These are phyloP conservation scores for Rhizopogon sp. DNA, from an alignment of 768 basidiomycete species.

Conservation along the genomic window DNA sequence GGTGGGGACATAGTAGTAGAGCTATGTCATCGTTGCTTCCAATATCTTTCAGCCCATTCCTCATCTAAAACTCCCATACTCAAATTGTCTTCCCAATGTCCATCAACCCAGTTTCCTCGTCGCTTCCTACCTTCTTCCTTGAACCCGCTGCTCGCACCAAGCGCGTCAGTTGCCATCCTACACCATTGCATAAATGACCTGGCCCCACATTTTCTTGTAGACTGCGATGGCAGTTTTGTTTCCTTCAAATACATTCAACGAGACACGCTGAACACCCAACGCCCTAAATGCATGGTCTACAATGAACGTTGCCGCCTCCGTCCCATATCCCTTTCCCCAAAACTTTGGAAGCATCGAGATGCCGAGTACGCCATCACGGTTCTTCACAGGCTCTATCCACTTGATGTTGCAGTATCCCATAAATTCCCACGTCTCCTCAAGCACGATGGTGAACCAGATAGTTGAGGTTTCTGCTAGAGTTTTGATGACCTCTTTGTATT, in stretches of 20 bases:
- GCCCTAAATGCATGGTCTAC: constrained; percentile 17
- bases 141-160: constrained; percentile 22
- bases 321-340: constrained; percentile 22
- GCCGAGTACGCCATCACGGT: constrained; percentile 21
- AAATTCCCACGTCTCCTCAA: constrained; percentile 14
- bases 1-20: neutral
- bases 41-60: constrained; percentile 20
- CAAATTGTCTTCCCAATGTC: constrained; percentile 27
- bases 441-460: constrained; percentile 18
- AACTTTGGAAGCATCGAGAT: constrained; percentile 18
- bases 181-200: neutral
- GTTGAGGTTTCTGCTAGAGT: constrained; percentile 6
- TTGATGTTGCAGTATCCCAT: constrained; percentile 16
- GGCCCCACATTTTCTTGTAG: constrained; percentile 27
- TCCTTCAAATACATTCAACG: constrained; percentile 15
- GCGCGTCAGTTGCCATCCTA: neutral
- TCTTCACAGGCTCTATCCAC: constrained; percentile 16
- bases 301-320: constrained; percentile 11
- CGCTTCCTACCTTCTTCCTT: constrained; percentile 27
- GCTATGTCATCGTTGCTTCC: neutral
- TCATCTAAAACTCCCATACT: constrained; percentile 29
- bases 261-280: constrained; percentile 26
- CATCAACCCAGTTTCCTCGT: constrained; percentile 25
- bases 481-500: constrained; percentile 13
- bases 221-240: constrained; percentile 16